Evolutionary conservation across 2,329 filamentous ascomycete species (phyloP), one percentile per base, ranked within the genome.

Genomic region (Geosmithia flava): DNA sequence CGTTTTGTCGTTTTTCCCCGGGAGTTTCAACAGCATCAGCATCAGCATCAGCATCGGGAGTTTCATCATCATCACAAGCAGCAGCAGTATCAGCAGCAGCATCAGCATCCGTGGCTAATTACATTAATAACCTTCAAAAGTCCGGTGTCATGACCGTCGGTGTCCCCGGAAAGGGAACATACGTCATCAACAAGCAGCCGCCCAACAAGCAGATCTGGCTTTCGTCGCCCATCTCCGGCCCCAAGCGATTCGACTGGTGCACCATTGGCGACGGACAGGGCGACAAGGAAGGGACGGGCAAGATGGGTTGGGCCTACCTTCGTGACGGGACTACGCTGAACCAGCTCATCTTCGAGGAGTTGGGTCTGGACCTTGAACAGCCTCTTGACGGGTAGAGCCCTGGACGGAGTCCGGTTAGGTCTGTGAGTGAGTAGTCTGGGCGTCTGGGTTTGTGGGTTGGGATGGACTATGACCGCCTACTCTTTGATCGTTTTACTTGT

Each of bases 161-260:
- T 7, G 79, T 87, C 56, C 78, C 80, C 1, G 70, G 74, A 13
- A 71, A 80, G 46, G 89, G 90, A 52, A 91, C 80, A 29, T 98
- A 94, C 62, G 87, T 98, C 51, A 77, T 98, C 68, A 98, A 98
- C 78, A 98, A 98, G 68, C 93, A 98, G 66, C 93, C 93, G 0
- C 89, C 91, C 19, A 97, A 96, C 74, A 93, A 89, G 72, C 93
- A 85, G 63, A 95, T 98, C 61, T 98, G 93, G 93, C 80, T 97
- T 44, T 93, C 87, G 39, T 95, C 88, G 42, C 93, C 93, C 3
- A 72, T 88, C 48, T 90, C 87, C 6, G 93, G 93, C 0, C 93
- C 93, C 15, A 96, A 96, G 69, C 83, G 91, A 50, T 98, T 84
- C 69, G 90, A 97, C 65, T 98, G 87, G 78, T 85, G 95, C 48